A percentile compares a stretch with the other conserved stretches of the same genome.
Evolutionary conservation across 2,329 filamentous ascomycete genomes (phyloP).

Genomic region (Aspergillus sp.): DNA sequence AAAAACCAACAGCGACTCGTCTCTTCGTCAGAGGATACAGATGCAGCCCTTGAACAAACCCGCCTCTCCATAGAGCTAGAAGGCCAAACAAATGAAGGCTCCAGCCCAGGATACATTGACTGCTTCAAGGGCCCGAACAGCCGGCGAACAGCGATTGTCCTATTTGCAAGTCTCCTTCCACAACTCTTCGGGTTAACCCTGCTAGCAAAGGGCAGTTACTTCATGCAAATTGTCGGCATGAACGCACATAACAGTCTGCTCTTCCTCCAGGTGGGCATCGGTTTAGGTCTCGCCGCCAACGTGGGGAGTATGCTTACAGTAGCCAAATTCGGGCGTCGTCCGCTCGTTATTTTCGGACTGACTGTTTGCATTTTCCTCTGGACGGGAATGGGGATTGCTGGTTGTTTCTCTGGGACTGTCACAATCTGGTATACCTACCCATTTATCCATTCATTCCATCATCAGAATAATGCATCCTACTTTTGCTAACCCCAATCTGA

Average conservation of each 20-base stretch:
- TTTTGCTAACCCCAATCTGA: neutral
- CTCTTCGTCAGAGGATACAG: conserved; percentile 39
- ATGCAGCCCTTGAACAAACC: conserved; percentile 30
- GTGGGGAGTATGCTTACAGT: conserved; percentile 47
- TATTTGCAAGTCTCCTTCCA: conserved; percentile 45
- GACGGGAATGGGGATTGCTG: conserved; percentile 50
- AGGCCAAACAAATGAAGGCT: conserved; percentile 40
- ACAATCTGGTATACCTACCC: conserved; percentile 37
- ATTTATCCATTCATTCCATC: too few species aligned
- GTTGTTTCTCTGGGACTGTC: conserved; percentile 42
- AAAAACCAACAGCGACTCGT: conserved; percentile 53
- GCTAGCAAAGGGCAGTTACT: conserved; percentile 46
- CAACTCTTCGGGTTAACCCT: conserved; percentile 49
- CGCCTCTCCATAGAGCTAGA: conserved; percentile 51
- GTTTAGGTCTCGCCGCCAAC: conserved; percentile 49
- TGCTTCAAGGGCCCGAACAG: conserved; percentile 27
- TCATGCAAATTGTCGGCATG: conserved; percentile 38
- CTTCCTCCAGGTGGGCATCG: conserved; percentile 49
- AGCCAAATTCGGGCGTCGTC: conserved; percentile 41
- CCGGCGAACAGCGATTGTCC: conserved; percentile 32
- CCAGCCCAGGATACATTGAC: conserved; percentile 28
- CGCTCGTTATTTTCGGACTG: conserved; percentile 29
- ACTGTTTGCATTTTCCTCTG: conserved; percentile 39
- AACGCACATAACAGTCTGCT: conserved; percentile 34
- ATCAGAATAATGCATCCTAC: too few species aligned